phyloP scores from a whole-genome alignment of 805 yeast species.

The Isabelozyma rhagii region DNA sequence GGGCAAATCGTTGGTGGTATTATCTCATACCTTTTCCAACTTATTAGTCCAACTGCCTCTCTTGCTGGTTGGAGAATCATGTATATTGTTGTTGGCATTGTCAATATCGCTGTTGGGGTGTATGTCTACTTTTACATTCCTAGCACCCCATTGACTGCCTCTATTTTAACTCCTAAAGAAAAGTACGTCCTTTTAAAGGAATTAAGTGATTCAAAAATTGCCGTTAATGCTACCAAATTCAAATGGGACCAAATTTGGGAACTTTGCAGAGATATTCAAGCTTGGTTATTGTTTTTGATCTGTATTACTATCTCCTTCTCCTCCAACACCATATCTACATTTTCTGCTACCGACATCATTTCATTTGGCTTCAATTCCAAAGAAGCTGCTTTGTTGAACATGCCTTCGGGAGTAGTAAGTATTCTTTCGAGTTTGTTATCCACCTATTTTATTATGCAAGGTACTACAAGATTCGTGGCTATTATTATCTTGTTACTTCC shows the following conservation, averaged over 20 bases:
- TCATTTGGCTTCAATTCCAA: conserved; percentile 17
- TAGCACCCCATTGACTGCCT: conserved; percentile 13
- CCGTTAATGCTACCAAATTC: conserved; percentile 11
- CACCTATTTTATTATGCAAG: conserved; percentile 16
- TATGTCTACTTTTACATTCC: conserved; percentile 15
- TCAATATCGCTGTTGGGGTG: conserved; percentile 13
- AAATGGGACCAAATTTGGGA: conserved; percentile 11
- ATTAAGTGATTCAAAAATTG: conserved; percentile 13
- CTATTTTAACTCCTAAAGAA: conserved; percentile 14
- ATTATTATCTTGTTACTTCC: conserved; percentile 14
- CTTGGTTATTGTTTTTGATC: conserved; percentile 14
- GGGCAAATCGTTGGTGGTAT: conserved; percentile 19
- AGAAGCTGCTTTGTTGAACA: conserved; percentile 16
- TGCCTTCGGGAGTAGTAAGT: conserved; percentile 20
- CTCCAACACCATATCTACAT: conserved; percentile 17
- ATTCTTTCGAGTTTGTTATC: conserved; percentile 13
- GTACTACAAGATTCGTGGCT: conserved; percentile 13
- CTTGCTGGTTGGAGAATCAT: conserved; percentile 16
- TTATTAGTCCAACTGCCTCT: conserved; percentile 8
- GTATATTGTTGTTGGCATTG: conserved; percentile 16
- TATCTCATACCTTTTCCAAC: conserved; percentile 14
- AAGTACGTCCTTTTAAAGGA: conserved; percentile 12
- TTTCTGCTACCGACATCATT: conserved; percentile 13
- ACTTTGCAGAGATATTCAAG: conserved; percentile 13
- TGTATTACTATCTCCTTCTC: conserved; percentile 16